Percentiles rank a stretch among this genome's conserved stretches.
These are phyloP conservation scores for Fusarium torreyae DNA, from an alignment of 2,329 filamentous ascomycete genomes.

Conservation along the genomic window DNA sequence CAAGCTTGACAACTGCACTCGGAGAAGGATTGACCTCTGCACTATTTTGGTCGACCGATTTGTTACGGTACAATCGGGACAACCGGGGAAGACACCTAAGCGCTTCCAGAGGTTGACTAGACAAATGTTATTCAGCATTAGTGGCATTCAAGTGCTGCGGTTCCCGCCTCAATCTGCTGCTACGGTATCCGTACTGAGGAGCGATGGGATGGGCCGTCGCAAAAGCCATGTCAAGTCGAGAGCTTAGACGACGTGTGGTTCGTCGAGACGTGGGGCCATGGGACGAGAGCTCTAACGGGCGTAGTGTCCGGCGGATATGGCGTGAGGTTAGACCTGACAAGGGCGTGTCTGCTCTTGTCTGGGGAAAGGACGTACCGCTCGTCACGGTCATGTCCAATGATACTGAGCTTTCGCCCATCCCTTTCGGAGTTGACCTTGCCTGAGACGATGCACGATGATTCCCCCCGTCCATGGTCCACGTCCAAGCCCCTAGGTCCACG, in stretches of 20 bases:
- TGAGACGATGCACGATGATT: slow-evolving; percentile 42
- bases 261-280: slow-evolving; percentile 48
- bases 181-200: slow-evolving; percentile 26
- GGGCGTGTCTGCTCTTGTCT: slow-evolving; percentile 43
- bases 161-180: slow-evolving; percentile 34
- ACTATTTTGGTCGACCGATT: not conserved
- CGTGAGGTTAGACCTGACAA: slow-evolving; percentile 47
- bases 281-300: slow-evolving; percentile 47
- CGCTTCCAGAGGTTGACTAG: slow-evolving; percentile 26
- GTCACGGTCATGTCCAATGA: slow-evolving; percentile 35
- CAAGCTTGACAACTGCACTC: not conserved
- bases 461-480: slow-evolving; percentile 32
- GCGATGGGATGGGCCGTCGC: slow-evolving; percentile 44
- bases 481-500: slow-evolving; percentile 32
- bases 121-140: slow-evolving; percentile 35
- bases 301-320: slow-evolving; percentile 51
- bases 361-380: slow-evolving; percentile 42
- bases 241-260: slow-evolving; percentile 41
- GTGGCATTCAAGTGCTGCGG: slow-evolving; percentile 26
- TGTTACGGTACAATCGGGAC: slow-evolving; percentile 8
- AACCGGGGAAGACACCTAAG: slow-evolving; percentile 13
- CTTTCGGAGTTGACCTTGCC: slow-evolving; percentile 33
- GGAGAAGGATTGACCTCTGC: not conserved
- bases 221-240: slow-evolving; percentile 31
- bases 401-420: slow-evolving; percentile 28